Evolutionary conservation across 129 eudicot genomes (phyloP), one percentile per base, ranked within the genome.

Genomic region (Flaveria linearis): DNA sequence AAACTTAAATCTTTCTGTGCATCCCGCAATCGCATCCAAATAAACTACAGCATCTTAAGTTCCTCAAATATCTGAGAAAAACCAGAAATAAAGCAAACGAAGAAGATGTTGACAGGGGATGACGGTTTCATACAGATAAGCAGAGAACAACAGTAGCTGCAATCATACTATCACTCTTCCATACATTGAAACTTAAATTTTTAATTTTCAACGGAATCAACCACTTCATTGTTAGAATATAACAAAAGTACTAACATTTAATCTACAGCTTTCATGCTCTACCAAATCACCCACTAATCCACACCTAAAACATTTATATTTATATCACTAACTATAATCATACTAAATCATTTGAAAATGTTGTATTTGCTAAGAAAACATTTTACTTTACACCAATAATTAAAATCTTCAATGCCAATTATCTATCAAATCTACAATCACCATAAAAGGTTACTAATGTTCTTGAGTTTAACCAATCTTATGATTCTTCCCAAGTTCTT

Each of bases 1-100:
- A 82, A 86, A 85, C 75, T 95, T 93, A 85, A 89, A 95, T 83
- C 99, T 95, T 84, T 95, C 97, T 5, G 94, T 83, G 68, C 91
- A 89, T 76, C 99, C 99, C 50, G 90, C n/a, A n/a, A n/a, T n/a
- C n/a, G n/a, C 92, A 86, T 95, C 99, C 73, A 95, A 73, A 84
- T 95, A 95, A 57, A 95, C 71, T 49, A 84, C 36, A 0, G 97
- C 88, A 68, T 84, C 97, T 83, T 84, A 39, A 91, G 86, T 50
- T 91, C 90, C 78, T 89, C 97, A 7, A 96, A 86, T 75, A 86
- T 81, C 98, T 93, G 71, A 84, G 73, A 26, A 75, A 61, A 45
- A 28, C 3, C n/a, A 69, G 30, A 36, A 47, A 66, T 25, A 17
- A 17, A 10, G 22, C 22, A 20, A 60, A 51, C 28, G 68, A 74